Conservation (phyloP, 2,329 filamentous ascomycete genomes). For the Seiridium cupressi region DNA sequence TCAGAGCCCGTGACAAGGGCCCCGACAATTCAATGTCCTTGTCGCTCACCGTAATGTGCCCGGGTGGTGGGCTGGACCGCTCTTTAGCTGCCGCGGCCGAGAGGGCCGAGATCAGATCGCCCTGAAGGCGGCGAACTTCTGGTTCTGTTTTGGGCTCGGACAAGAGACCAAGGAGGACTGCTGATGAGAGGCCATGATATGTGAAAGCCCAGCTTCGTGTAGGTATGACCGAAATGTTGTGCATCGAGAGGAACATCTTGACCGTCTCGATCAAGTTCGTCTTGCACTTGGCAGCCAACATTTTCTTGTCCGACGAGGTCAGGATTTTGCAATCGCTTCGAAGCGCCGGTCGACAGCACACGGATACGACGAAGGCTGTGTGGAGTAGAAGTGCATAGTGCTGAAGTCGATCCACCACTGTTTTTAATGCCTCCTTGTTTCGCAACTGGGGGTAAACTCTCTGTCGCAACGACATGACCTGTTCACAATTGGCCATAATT, state of each 20-base stretch:
- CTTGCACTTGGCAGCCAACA: conserved; percentile 59
- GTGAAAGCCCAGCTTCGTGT: conserved; percentile 68
- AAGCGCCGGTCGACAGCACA: conserved; percentile 62
- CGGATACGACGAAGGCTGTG: conserved; percentile 64
- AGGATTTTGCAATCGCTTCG: conserved; percentile 52
- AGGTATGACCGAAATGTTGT: conserved; percentile 64
- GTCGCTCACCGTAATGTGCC: conserved; percentile 53
- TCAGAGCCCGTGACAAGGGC: conserved; percentile 58
- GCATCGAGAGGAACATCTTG: conserved; percentile 68
- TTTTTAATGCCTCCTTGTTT: conserved; percentile 62
- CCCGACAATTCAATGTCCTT: conserved; percentile 63
- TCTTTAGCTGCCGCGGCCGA: conserved; percentile 65
- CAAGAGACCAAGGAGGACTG: conserved; percentile 61
- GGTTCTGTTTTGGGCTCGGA: conserved; percentile 63
- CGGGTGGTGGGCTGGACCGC: conserved; percentile 46
- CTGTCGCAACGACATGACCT: conserved; percentile 49
- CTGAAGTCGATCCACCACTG: conserved; percentile 60
- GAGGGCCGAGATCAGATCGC: conserved; percentile 61
- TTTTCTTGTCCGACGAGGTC: conserved; percentile 49
- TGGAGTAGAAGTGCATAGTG: conserved; percentile 65
- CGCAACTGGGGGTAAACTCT: conserved; percentile 52
- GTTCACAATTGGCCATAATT: conserved; percentile 57
- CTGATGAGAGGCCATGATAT: conserved; percentile 65
- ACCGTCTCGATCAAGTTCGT: conserved; percentile 63
- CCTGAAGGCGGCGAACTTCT: conserved; percentile 62